These are phyloP conservation scores for Abelmoschus esculentus DNA, from an alignment of 345 rosid genomes.

Conservation along the genomic window DNA sequence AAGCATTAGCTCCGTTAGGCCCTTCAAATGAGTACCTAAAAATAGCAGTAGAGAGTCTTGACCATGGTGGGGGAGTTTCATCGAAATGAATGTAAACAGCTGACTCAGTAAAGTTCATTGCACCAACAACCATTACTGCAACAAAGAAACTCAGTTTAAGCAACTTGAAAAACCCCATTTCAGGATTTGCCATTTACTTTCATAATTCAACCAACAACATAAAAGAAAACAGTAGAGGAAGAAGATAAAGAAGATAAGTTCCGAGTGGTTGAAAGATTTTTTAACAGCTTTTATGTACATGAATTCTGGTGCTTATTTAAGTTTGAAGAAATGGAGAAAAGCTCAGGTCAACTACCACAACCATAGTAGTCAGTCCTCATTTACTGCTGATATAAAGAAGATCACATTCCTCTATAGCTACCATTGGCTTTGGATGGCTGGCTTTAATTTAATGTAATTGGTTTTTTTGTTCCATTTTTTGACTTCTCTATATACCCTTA, in stretches of 20 bases:
- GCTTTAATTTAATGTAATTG: conserved; percentile 5
- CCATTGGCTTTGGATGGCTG: conserved; percentile 5
- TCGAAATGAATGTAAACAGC: conserved; percentile 23
- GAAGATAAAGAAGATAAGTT: background rate
- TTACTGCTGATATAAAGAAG: conserved; percentile 31
- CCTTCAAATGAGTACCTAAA: conserved; percentile 28
- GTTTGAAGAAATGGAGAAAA: conserved; percentile 8
- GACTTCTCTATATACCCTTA: background rate
- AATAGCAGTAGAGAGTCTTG: conserved; percentile 35
- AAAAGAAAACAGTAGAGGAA: conserved; percentile 1
- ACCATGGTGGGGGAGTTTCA: conserved; percentile 29
- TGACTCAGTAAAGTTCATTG: conserved; percentile 22
- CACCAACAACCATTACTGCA: conserved; percentile 22
- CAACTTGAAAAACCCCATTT: conserved; percentile 23
- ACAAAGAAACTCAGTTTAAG: conserved; percentile 13
- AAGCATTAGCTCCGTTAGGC: conserved; percentile 32
- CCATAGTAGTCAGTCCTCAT: conserved; percentile 33
- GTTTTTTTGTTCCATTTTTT: background rate
- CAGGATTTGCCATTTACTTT: conserved; percentile 16
- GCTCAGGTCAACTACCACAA: conserved; percentile 31
- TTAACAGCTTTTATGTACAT: background rate
- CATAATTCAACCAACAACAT: conserved; percentile 12
- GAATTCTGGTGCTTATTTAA: conserved; percentile 11
- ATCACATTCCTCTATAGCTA: conserved; percentile 28
- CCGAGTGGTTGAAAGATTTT: conserved; percentile 1